Conservation (phyloP, 495 filamentous ascomycete species). For the Aspergillus bertholletiae region DNA sequence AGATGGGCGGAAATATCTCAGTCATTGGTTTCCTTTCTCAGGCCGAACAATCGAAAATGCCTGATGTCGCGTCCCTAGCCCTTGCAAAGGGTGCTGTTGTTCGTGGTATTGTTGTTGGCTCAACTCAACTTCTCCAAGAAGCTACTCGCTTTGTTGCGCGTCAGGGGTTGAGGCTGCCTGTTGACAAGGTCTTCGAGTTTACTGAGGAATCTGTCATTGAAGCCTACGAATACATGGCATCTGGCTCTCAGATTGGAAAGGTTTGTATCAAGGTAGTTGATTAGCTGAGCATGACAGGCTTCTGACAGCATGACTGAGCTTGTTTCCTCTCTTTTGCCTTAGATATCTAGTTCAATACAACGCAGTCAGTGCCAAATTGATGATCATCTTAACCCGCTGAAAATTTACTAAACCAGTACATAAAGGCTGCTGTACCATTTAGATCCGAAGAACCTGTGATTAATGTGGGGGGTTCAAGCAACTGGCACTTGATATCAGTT, state of each 20-base stretch:
- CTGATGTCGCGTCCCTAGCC: conserved; percentile 44
- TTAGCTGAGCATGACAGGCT: too few species aligned
- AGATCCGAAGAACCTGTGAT: too few species aligned
- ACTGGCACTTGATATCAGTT: too few species aligned
- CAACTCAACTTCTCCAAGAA: conserved; percentile 49
- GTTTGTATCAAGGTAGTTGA: conserved; percentile 40
- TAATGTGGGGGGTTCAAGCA: too few species aligned
- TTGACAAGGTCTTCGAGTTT: conserved; percentile 55
- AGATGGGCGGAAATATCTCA: conserved; percentile 55
- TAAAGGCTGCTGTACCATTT: too few species aligned
- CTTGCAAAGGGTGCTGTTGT: conserved; percentile 43
- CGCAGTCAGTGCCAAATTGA: too few species aligned
- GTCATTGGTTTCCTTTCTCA: conserved; percentile 56
- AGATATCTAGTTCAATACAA: too few species aligned
- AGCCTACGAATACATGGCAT: conserved; percentile 44
- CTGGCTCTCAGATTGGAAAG: conserved; percentile 67
- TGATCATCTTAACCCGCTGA: too few species aligned
- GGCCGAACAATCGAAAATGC: conserved; percentile 24
- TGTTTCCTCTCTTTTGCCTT: too few species aligned
- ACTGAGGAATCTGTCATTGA: conserved; percentile 43
- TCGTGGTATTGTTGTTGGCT: conserved; percentile 54
- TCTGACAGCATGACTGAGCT: too few species aligned
- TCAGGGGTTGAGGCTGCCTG: conserved; percentile 44
- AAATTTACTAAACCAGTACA: too few species aligned
- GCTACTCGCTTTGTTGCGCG: conserved; percentile 50